Evolutionary conservation across 202 grass and related monocot species (phyloP).

Genomic region (Zizania palustris): DNA sequence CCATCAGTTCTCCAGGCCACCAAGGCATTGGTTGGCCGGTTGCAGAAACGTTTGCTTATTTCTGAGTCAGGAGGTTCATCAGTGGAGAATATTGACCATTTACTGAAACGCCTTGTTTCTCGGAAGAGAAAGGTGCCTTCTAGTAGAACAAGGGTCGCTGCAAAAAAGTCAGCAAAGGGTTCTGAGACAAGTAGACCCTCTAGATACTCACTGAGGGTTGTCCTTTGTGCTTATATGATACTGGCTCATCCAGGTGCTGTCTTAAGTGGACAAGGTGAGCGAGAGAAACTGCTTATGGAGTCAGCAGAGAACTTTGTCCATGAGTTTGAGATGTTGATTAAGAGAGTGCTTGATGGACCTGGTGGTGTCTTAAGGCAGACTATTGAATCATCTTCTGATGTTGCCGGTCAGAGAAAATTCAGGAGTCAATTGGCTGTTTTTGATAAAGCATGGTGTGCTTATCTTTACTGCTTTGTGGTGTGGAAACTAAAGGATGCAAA

Average conservation of each 20-base stretch:
- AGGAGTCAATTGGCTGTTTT: constrained; percentile 62
- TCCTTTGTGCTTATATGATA: constrained; percentile 97
- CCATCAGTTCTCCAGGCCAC: constrained; percentile 56
- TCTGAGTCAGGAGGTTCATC: constrained; percentile 46
- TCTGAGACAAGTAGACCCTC: constrained; percentile 50
- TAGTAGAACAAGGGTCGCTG: constrained; percentile 42
- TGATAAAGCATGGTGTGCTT: constrained; percentile 79
- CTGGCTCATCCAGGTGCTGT: constrained; percentile 90
- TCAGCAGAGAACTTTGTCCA: constrained; percentile 63
- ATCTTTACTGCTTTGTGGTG: constrained; percentile 85
- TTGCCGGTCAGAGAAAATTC: constrained; percentile 52
- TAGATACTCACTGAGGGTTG: constrained; percentile 78
- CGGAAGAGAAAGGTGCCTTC: constrained; percentile 60
- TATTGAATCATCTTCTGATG: constrained; percentile 27
- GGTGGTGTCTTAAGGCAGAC: constrained; percentile 32
- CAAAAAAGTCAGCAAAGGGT: constrained; percentile 47
- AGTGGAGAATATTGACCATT: constrained; percentile 81
- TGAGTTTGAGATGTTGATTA: constrained; percentile 69
- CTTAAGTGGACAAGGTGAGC: constrained; percentile 82
- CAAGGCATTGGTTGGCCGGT: constrained; percentile 75
- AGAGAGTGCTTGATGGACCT: constrained; percentile 55
- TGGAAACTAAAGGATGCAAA: constrained; percentile 98
- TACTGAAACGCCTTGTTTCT: constrained; percentile 80
- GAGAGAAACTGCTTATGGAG: constrained; percentile 65
- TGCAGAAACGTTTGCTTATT: constrained; percentile 62